Evolutionary conservation across 495 filamentous ascomycete genomes (phyloP), one percentile per base, ranked within the genome.

Genomic region (Talaromyces liani): DNA sequence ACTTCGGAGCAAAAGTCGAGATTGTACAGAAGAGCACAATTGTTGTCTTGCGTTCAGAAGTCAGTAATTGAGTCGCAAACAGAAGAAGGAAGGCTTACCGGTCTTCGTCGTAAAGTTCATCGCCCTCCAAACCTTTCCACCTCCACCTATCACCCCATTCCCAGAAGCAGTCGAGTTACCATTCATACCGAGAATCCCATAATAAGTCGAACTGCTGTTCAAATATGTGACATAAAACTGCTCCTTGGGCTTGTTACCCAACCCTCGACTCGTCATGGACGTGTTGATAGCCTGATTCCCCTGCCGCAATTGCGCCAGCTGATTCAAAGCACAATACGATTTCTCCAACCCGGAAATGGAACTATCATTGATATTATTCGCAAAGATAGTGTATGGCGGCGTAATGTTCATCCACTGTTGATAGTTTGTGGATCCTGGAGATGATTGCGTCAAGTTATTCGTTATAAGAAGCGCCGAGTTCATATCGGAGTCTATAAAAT

Each of bases 21-120:
- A 69, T 93, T 85, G 74, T 85, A 90, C 39, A 99, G 80, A 12
- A 99, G 79, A 39, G 87, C 87, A 73, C 94, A 99, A 72, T 93
- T 96, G 54, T 78, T 73, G 51, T 84, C 86, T 85, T 45, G n/a
- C 12, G 8, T 22, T 18, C 69, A 71, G 66, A 76, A 72, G 64
- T 55, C 45, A 31, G n/a, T 6, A 59, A 18, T 20, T 12, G 41
- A 53, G 18, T 39, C 12, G 18, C 10, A n/a, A 49, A 51, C 3
- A 45, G n/a, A 2, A 18, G 14, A 16, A 63, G 34, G 49, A 60
- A 54, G 45, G 74, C 82, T 71, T 77, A 94, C 91, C 85, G 60
- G 84, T 73, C 69, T 94, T 93, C 5, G 94, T 98, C 0, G 73
- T 82, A 71, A 96, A 91, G 6, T 72, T 81, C 58, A 87, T 85